Conservation (phyloP, 2,329 filamentous ascomycete genomes). For the Blastomyces gilchristii region DNA sequence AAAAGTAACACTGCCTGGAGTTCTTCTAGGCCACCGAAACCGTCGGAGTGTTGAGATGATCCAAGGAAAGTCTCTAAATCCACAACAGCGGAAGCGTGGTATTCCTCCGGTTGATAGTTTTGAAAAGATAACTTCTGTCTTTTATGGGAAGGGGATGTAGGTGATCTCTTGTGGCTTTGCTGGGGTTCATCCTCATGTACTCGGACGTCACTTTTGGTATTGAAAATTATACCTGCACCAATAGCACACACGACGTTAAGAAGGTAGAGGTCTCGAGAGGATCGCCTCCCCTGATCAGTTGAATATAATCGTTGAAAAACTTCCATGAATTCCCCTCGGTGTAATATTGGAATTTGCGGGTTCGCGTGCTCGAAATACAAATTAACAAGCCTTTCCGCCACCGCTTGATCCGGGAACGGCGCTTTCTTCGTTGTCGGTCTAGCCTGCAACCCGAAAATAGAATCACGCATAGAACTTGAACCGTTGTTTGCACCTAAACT, state of each 20-base stretch:
- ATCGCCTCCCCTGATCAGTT: constrained; percentile 54
- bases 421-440: constrained; percentile 79
- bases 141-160: constrained; percentile 28
- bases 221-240: constrained; percentile 83
- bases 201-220: constrained; percentile 26
- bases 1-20: constrained; percentile 85
- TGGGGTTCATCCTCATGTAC: constrained; percentile 6
- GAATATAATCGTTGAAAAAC: constrained; percentile 76
- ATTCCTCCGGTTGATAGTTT: constrained; percentile 79
- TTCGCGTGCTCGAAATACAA: constrained; percentile 96
- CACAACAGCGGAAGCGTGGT: constrained; percentile 87
- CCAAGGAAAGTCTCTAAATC: constrained; percentile 77
- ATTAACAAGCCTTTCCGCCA: constrained; percentile 62
- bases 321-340: constrained; percentile 79
- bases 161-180: constrained; percentile 12
- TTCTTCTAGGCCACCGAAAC: constrained; percentile 80
- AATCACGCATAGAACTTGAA: constrained; percentile 81
- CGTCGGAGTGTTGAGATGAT: constrained; percentile 51
- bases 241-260: constrained; percentile 97
- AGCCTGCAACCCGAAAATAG: constrained; percentile 92
- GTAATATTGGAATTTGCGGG: constrained; percentile 86
- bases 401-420: constrained; percentile 65
- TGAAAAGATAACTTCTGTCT: constrained; percentile 46
- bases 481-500: constrained; percentile 26
- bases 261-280: constrained; percentile 77